Evolutionary conservation across 176 grass and related monocot genomes (phyloP), one percentile per base, ranked within the genome.

Genomic region (Cenchrus americanus): DNA sequence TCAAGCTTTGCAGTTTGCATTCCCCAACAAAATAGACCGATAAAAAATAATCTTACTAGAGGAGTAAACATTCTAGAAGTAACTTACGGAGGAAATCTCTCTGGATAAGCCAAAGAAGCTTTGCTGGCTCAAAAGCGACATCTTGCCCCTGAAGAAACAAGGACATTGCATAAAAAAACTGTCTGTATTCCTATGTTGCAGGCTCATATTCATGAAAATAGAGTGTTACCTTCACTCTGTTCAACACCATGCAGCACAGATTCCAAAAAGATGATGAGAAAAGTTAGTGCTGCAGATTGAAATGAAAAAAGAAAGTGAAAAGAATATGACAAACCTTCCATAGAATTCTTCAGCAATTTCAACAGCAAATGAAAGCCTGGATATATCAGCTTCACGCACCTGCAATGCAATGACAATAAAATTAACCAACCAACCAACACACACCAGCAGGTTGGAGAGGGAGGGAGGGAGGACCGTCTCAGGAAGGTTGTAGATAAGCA

Each of bases 361-460:
- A 83, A 99, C 91, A 79, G 91, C 93, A 92, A 99, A 99, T 44
- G 97, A 99, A 14, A 99, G 78, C 55, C 96, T 91, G 21, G 96
- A 96, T 99, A 96, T 96, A 89, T 99, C 93, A 89, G 97, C 97
- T 78, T 99, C 97, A 50, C 97, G 93, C 72, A 99, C 91, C 95
- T 94, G 86, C 50, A 87, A 94, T 67, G 15, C 7, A 44, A 73
- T 49, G 69, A 84, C 19, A 80, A 70, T 77, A 71, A 83, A 80
- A 82, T 15, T 71, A 71, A 81, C 18, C 43, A 49, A 66, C 8
- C 5, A 53, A 52, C 13, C 4, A 42, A 66, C 34, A 10, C 22
- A 32, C 58, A 61, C 58, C 8, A 10, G 55, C 11, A 54, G 2
- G 32, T 10, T 14, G 12, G 55, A 24, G 80, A 12, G 34, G 34